phyloP scores from a whole-genome alignment of 2,329 filamentous ascomycete species.

The Nigrospora sphaerica region DNA sequence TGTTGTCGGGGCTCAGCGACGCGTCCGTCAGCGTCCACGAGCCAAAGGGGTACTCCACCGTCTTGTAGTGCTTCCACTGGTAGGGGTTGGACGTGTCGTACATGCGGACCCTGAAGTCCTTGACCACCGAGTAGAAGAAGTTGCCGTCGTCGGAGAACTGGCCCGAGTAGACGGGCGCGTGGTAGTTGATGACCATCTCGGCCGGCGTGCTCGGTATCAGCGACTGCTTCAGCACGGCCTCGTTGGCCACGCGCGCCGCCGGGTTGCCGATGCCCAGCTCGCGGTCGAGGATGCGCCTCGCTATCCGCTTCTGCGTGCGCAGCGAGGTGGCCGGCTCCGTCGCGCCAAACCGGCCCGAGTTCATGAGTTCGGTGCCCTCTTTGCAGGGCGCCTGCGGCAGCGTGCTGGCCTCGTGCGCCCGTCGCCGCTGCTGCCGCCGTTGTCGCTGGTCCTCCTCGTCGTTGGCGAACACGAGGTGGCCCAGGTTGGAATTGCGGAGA shows the following conservation, averaged over 20 bases:
- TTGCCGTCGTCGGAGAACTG: constrained; percentile 97
- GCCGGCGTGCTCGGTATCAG: constrained; percentile 72
- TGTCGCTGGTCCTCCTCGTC: constrained; percentile 28
- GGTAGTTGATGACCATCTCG: constrained; percentile 83
- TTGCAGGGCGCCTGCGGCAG: constrained; percentile 84
- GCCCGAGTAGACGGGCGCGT: constrained; percentile 82
- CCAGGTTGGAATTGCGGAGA: constrained; percentile 30
- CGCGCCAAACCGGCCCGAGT: constrained; percentile 70
- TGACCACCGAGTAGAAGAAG: constrained; percentile 88
- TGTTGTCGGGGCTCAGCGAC: constrained; percentile 83
- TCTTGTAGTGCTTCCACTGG: constrained; percentile 94
- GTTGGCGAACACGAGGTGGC: constrained; percentile 26
- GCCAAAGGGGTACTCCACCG: constrained; percentile 74
- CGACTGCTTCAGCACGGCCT: constrained; percentile 59
- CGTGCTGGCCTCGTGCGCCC: constrained; percentile 41
- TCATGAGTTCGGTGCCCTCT: constrained; percentile 71
- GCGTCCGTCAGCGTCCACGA: constrained; percentile 97
- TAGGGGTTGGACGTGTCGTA: constrained; percentile 96
- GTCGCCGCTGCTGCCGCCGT: constrained; percentile 36
- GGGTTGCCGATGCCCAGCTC: constrained; percentile 68
- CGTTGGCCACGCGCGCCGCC: constrained; percentile 52
- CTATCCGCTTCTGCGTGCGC: constrained; percentile 52
- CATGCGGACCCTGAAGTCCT: constrained; percentile 93
- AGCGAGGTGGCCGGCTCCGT: constrained; percentile 43
- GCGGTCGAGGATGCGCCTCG: constrained; percentile 68